Percentiles rank a stretch among this genome's conserved stretches.
phyloP scores from a whole-genome alignment of 1,284 basidiomycete genomes.

The Tilletia setariae region DNA sequence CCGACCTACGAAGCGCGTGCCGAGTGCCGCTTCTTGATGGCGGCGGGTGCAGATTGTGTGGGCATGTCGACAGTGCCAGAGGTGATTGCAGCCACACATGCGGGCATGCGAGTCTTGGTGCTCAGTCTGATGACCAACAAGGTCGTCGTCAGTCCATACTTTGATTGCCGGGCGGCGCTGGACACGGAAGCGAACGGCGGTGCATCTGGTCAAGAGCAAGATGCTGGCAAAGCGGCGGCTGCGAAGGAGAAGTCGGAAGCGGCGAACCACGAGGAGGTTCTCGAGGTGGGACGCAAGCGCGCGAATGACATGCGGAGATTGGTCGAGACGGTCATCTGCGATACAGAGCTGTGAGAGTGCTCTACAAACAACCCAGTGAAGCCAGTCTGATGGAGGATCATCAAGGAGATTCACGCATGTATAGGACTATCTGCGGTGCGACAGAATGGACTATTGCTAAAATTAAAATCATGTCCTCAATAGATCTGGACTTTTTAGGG shows the following conservation, averaged over 20 bases:
- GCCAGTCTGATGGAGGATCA: no score
- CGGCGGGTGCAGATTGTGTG: slow-evolving; percentile 64
- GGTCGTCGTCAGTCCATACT: slow-evolving; percentile 70
- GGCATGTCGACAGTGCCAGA: slow-evolving; percentile 89
- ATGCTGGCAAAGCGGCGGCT: slow-evolving; percentile 64
- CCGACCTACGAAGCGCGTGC: slow-evolving; percentile 74
- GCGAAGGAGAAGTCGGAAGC: slow-evolving; percentile 59
- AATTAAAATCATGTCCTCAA: not conserved
- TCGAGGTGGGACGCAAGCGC: slow-evolving; percentile 66
- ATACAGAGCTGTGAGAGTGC: slow-evolving; percentile 5
- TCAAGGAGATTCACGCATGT: no score
- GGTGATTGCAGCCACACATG: slow-evolving; percentile 74
- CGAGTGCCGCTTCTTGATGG: slow-evolving; percentile 33
- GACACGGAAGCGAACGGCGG: slow-evolving; percentile 62
- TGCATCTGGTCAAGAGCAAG: slow-evolving; percentile 15
- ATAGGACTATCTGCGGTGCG: no score
- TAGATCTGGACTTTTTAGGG: not conserved
- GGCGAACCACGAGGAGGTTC: slow-evolving; percentile 79
- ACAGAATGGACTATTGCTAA: not conserved
- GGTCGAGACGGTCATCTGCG: slow-evolving; percentile 19
- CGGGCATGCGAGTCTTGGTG: slow-evolving; percentile 67
- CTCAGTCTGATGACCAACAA: slow-evolving; percentile 77
- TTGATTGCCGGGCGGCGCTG: slow-evolving; percentile 70
- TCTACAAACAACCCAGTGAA: no score
- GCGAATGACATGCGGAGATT: slow-evolving; percentile 66